Evolutionary conservation across 768 basidiomycete species (phyloP).

Genomic region (Russula ochroleuca): DNA sequence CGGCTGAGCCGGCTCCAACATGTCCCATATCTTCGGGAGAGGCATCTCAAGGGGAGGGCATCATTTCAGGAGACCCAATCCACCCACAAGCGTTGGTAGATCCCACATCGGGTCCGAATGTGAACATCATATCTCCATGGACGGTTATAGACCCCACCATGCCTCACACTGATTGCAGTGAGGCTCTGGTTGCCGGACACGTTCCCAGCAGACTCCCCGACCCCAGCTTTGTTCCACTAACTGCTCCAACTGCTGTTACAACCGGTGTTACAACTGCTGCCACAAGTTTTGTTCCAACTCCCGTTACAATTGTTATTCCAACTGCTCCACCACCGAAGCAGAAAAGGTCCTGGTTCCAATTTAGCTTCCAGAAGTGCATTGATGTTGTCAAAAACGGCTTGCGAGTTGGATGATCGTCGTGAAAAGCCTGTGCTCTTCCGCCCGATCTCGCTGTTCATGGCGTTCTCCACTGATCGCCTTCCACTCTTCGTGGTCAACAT

Average conservation of each 20-base stretch:
- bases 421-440: too few relatives aligned
- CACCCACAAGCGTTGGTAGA: background rate
- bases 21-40: background rate
- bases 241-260: too few relatives aligned
- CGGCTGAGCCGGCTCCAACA: background rate
- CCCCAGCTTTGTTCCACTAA: background rate
- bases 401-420: too few relatives aligned
- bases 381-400: background rate
- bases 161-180: background rate
- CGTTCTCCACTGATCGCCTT: background rate
- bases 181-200: background rate
- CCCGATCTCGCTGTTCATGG: background rate
- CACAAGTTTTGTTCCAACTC: too few relatives aligned
- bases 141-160: background rate
- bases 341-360: slow-evolving; percentile 4
- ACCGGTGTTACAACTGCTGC: too few relatives aligned
- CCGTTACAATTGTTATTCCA: background rate
- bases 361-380: too few relatives aligned
- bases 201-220: background rate
- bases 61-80: background rate
- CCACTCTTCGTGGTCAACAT: background rate
- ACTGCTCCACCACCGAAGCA: background rate
- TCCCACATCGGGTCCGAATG: too few relatives aligned
- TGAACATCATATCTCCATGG: too few relatives aligned
- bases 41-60: background rate